Base-by-base conservation (phyloP, 331 rosid genomes). In the Acacia pycnantha region DNA sequence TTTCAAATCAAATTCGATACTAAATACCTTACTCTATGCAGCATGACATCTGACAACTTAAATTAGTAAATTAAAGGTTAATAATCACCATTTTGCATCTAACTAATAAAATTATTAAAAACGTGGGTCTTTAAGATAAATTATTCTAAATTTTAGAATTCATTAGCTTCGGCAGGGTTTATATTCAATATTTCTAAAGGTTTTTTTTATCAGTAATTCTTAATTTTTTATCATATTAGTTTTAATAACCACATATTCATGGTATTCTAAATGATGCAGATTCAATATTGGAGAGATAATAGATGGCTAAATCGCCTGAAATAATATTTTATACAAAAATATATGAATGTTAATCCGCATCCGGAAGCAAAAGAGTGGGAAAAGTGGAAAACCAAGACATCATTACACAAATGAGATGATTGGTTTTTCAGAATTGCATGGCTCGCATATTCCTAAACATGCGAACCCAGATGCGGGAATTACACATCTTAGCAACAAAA, bases 381-480 rank as follows among this genome's bases (percentile, higher is more conserved):
- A 43, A 19, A 16, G 61, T 53, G 61, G 26, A 53, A 53, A 79
- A 68, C 47, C 83, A 72, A 44, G 58, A 77, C 65, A 73, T 62
- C 40, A 84, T 85, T 85, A 76, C 83, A 82, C 79, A 85, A 81
- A n/a, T 61, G 76, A 74, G 70, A 27, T 71, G 73, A 74, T 29
- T 70, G 75, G 76, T 75, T 61, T 74, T 74, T 82, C 68, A 73
- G 78, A 72, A 84, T 59, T 71, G 37, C 64, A 35, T 65, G 79
- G 84, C 80, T 76, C 67, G 82, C 81, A 73, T 33, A 22, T 67
- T 77, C 44, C 85, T 77, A 47, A 75, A 77, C 65, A 62, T 43
- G 37, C 78, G 67, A 82, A 80, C 77, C 81, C 56, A 22, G 83
- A 84, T 71, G 35, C 82, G 77, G 80, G 79, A 53, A 77, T 73